Conservation (phyloP, 1,139 yeast genomes). For the Kluyveromyces sp. region DNA sequence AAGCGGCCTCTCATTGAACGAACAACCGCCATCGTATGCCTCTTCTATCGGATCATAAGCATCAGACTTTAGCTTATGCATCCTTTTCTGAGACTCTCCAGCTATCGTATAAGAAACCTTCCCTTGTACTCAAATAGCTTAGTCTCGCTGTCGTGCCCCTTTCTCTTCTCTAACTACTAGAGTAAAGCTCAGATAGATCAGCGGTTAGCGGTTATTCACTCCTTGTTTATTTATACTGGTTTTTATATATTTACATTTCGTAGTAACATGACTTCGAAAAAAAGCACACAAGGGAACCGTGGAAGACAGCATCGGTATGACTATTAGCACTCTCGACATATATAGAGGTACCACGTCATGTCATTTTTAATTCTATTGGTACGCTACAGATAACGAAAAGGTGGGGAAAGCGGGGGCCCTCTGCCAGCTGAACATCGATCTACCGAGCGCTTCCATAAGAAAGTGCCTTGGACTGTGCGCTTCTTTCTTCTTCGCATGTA, state of each 20-base stretch:
- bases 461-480: too few species aligned
- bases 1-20: constrained; percentile 48
- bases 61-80: constrained; percentile 15
- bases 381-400: not conserved
- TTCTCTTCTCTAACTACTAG: not conserved
- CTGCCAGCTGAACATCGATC: not conserved
- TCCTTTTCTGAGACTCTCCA: not conserved
- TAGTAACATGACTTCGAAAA: too few species aligned
- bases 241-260: too few species aligned
- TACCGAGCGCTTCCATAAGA: too few species aligned
- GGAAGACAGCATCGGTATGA: too few species aligned
- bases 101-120: not conserved
- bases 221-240: not conserved
- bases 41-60: constrained; percentile 26
- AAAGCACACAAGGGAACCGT: too few species aligned
- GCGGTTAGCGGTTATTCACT: not conserved
- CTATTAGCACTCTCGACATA: not conserved
- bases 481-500: too few species aligned
- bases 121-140: not conserved
- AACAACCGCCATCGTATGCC: constrained; percentile 27
- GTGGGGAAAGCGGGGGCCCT: not conserved
- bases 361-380: not conserved
- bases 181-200: too few species aligned
- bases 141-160: not conserved
- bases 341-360: not conserved